These are phyloP conservation scores for Metschnikowia drakensbergensis DNA, from an alignment of 805 yeast species.

Conservation along the genomic window DNA sequence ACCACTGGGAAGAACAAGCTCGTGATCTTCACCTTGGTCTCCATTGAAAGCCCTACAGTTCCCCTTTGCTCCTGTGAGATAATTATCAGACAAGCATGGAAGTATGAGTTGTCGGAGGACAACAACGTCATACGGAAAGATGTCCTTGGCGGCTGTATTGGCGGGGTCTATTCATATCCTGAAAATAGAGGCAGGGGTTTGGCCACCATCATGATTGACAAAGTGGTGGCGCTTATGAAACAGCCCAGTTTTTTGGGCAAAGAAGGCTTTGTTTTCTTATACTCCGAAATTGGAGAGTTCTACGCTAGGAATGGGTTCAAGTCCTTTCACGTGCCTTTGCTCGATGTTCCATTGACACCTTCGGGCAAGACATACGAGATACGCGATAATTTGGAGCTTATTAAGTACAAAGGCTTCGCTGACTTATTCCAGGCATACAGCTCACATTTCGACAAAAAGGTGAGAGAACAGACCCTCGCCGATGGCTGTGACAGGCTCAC, in stretches of 20 bases:
- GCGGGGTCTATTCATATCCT: conserved; percentile 40
- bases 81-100: conserved; percentile 29
- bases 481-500: conserved; percentile 33
- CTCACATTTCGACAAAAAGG: conserved; percentile 18
- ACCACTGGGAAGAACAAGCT: conserved; percentile 16
- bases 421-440: conserved; percentile 21
- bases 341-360: conserved; percentile 21
- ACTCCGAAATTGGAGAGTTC: conserved; percentile 44
- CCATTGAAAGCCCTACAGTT: conserved; percentile 17
- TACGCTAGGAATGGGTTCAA: conserved; percentile 36
- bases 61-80: conserved; percentile 36
- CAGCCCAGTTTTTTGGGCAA: conserved; percentile 21
- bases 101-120: conserved; percentile 16
- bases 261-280: conserved; percentile 36
- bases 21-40: conserved; percentile 25
- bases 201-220: conserved; percentile 38
- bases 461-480: conserved; percentile 17
- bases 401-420: conserved; percentile 31
- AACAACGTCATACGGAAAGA: conserved; percentile 17
- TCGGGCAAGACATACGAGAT: neutral
- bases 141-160: conserved; percentile 35
- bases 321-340: conserved; percentile 34
- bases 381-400: conserved; percentile 13
- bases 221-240: conserved; percentile 27
- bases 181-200: conserved; percentile 36